Evolutionary conservation across 257 asterid species (phyloP), one percentile per base, ranked within the genome.

Genomic region (Capsicum rhomboideum): DNA sequence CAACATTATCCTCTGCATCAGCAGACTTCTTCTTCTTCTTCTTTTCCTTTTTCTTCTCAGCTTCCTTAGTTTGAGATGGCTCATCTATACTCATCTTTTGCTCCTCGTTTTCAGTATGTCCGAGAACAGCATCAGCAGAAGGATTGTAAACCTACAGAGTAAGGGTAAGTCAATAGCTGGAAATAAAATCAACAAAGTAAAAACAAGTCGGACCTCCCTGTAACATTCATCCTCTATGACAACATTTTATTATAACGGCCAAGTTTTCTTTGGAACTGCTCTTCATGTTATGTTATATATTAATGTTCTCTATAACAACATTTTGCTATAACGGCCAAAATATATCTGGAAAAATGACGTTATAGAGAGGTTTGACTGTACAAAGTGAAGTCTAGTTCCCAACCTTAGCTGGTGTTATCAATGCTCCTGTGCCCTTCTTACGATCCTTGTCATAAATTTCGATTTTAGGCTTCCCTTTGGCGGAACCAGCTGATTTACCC

Each of bases 391-490:
- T 14, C n/a, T 7, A 66, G 68, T 55, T 17, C 23, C 83, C 64
- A 44, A 92, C 97, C 96, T 91, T 92, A 64, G 93, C 98, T 21
- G 94, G 93, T 20, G 95, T 91, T 44, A 90, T 91, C 90, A 95
- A 34, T 67, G 63, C 67, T 67, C 93, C 98, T 42, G 77, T 16
- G 9, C 96, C 96, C 80, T 92, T 90, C 90, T 93, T 94, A 28
- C 86, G 84, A 64, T 94, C 97, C 91, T 93, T 94, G 90, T 92
- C 94, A 80, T 92, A 94, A 82, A 88, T 82, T 90, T 94, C 98
- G 21, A 93, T 93, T 88, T 90, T 93, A 2, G 97, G 97, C 80
- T 94, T 93, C 84, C 97, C 97, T 89, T 94, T 94, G 13, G 85
- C 92, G 21, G 97, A 94, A 21, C 97, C 97, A 90, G 96, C 97